Percentiles rank a stretch among this genome's conserved stretches.
Conservation (phyloP, 768 basidiomycete species). For the Suillus sp. region DNA sequence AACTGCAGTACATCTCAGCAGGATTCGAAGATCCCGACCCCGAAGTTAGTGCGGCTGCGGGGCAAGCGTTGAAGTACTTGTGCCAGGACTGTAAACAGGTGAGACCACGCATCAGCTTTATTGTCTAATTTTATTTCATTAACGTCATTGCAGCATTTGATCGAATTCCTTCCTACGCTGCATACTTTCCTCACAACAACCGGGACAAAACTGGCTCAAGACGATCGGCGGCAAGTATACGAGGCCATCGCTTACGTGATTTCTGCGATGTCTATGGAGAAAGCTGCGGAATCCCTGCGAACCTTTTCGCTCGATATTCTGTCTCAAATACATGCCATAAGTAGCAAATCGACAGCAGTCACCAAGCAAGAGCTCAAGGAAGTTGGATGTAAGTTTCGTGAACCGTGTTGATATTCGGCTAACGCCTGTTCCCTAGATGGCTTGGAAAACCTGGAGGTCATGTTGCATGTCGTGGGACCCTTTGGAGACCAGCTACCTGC, state of each 20-base stretch:
- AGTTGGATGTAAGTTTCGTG: slow-evolving; percentile 58
- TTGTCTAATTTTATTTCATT: slow-evolving; percentile 10
- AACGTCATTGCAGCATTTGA: slow-evolving; percentile 64
- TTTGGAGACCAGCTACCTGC: slow-evolving; percentile 83
- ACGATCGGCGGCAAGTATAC: slow-evolving; percentile 89
- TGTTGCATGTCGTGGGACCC: slow-evolving; percentile 79
- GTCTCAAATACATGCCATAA: slow-evolving; percentile 66
- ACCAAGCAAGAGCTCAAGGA: slow-evolving; percentile 73
- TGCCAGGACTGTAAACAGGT: slow-evolving; percentile 96
- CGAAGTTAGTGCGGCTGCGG: slow-evolving; percentile 91
- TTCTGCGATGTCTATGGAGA: slow-evolving; percentile 88
- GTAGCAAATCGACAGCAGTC: slow-evolving; percentile 52
- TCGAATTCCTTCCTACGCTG: slow-evolving; percentile 88
- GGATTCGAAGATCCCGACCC: slow-evolving; percentile 82
- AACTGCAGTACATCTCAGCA: slow-evolving; percentile 87
- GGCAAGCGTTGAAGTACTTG: slow-evolving; percentile 93
- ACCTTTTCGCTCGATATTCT: slow-evolving; percentile 88
- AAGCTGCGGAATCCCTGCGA: slow-evolving; percentile 82
- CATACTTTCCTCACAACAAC: slow-evolving; percentile 85
- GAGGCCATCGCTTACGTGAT: slow-evolving; percentile 97
- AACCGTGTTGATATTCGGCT: slow-evolving; percentile 8
- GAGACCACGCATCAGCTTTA: slow-evolving; percentile 19
- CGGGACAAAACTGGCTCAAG: slow-evolving; percentile 77
- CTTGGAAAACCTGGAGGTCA: slow-evolving; percentile 91
- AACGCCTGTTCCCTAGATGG: slow-evolving; percentile 52